phyloP scores from a whole-genome alignment of 495 filamentous ascomycete species.

The Clohesyomyces aquaticus region DNA sequence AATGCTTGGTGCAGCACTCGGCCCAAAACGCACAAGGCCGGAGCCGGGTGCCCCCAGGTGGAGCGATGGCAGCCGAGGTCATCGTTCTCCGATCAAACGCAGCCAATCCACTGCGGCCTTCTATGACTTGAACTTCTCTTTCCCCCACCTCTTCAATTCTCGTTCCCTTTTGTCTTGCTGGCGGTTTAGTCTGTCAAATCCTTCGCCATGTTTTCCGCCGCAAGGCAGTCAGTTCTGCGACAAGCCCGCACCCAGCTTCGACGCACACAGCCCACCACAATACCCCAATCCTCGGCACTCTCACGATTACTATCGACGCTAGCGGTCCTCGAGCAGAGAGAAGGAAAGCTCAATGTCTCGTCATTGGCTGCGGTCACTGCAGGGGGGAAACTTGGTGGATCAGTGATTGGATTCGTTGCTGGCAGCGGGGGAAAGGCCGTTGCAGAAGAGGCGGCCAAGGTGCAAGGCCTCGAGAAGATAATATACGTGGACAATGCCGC shows the following conservation, averaged over 20 bases:
- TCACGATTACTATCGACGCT: constrained; percentile 82
- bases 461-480: constrained; percentile 87
- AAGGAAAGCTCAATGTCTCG: constrained; percentile 79
- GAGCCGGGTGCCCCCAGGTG: no score
- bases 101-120: constrained; percentile 2
- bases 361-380: constrained; percentile 88
- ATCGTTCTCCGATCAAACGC: constrained; percentile 12
- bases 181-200: not conserved
- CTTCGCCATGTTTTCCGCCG: constrained; percentile 41
- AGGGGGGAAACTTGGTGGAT: constrained; percentile 81
- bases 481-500: constrained; percentile 83
- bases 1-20: not conserved
- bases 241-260: constrained; percentile 46
- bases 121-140: not conserved
- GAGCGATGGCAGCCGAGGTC: constrained; percentile 37
- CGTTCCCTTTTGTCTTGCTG: not conserved
- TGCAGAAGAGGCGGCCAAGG: constrained; percentile 85
- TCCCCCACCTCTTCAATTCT: not conserved
- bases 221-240: constrained; percentile 43
- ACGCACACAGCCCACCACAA: constrained; percentile 26
- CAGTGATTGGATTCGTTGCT: constrained; percentile 84
- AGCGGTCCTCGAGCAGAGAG: constrained; percentile 88
- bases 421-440: constrained; percentile 78
- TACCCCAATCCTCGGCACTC: constrained; percentile 50
- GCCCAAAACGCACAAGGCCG: not conserved